Percentiles rank a stretch among this genome's conserved stretches.
Conservation (phyloP, 2,329 filamentous ascomycete species). For the Pseudogymnoascus sp. region DNA sequence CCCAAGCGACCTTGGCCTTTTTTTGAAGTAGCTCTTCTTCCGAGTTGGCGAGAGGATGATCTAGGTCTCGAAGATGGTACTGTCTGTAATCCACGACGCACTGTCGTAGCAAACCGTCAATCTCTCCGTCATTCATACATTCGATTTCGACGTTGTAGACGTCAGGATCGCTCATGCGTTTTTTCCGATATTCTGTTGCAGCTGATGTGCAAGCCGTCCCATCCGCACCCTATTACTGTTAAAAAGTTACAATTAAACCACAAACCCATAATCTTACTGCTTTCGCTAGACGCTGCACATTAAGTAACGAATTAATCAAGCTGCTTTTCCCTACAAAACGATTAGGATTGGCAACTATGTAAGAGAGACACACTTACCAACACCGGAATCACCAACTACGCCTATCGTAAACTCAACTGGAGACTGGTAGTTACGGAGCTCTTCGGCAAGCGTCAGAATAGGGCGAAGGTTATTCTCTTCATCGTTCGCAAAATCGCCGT, state of each 20-base stretch:
- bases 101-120: slow-evolving; percentile 13
- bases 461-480: slow-evolving; percentile 12
- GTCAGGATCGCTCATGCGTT: slow-evolving; percentile 10
- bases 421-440: slow-evolving; percentile 14
- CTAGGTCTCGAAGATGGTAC: slow-evolving; percentile 12
- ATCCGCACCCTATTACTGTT: slow-evolving; percentile 9
- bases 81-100: slow-evolving; percentile 13
- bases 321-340: slow-evolving; percentile 14
- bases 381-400: slow-evolving; percentile 15
- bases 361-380: slow-evolving; percentile 10
- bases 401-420: slow-evolving; percentile 15
- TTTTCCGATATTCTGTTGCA: slow-evolving; percentile 14
- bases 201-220: slow-evolving; percentile 12
- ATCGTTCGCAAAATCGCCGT: slow-evolving; percentile 12
- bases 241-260: not conserved
- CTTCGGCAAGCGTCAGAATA: slow-evolving; percentile 14
- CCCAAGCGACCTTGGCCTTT: slow-evolving; percentile 13
- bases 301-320: slow-evolving; percentile 15
- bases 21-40: slow-evolving; percentile 7
- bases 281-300: slow-evolving; percentile 11
- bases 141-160: slow-evolving; percentile 14
- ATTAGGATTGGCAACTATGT: not conserved
- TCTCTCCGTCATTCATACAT: slow-evolving; percentile 12
- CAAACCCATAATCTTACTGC: slow-evolving; percentile 9
- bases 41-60: not conserved